Conservation (phyloP, 2,329 filamentous ascomycete species). For the Claviceps monticola region DNA sequence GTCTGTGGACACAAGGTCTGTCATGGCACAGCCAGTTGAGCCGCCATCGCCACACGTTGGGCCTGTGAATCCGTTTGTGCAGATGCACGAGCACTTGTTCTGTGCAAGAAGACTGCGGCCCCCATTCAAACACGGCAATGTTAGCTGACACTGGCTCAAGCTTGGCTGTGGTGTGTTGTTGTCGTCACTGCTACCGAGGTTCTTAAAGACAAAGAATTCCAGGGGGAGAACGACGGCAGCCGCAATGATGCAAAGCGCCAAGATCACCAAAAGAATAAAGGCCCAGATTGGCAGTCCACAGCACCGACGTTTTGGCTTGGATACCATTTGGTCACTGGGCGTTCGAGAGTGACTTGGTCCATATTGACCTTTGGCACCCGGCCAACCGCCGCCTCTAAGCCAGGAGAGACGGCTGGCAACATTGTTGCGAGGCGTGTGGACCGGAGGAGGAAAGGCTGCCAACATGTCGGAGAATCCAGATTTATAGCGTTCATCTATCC, state of each 20-base stretch:
- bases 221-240: slow-evolving; percentile 73
- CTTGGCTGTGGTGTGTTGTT: slow-evolving; percentile 16
- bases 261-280: slow-evolving; percentile 51
- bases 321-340: slow-evolving; percentile 9
- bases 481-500: slow-evolving; percentile 29
- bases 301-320: slow-evolving; percentile 40
- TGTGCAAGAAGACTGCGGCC: slow-evolving; percentile 59
- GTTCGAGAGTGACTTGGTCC: slow-evolving; percentile 4
- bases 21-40: slow-evolving; percentile 38
- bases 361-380: slow-evolving; percentile 22
- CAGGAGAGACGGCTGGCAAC: slow-evolving; percentile 33
- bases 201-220: slow-evolving; percentile 48
- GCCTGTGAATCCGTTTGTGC: slow-evolving; percentile 71
- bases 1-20: slow-evolving; percentile 27
- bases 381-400: slow-evolving; percentile 36
- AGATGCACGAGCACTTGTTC: slow-evolving; percentile 70
- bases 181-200: slow-evolving; percentile 22
- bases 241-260: slow-evolving; percentile 58
- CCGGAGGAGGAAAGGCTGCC: slow-evolving; percentile 50
- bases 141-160: slow-evolving; percentile 41
- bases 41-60: slow-evolving; percentile 34
- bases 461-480: slow-evolving; percentile 51
- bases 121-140: slow-evolving; percentile 61
- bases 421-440: slow-evolving; percentile 27
- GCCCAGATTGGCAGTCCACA: slow-evolving; percentile 76